Base-by-base conservation (phyloP, 768 basidiomycete species). In the Porphyrellus cyaneotinctus region DNA sequence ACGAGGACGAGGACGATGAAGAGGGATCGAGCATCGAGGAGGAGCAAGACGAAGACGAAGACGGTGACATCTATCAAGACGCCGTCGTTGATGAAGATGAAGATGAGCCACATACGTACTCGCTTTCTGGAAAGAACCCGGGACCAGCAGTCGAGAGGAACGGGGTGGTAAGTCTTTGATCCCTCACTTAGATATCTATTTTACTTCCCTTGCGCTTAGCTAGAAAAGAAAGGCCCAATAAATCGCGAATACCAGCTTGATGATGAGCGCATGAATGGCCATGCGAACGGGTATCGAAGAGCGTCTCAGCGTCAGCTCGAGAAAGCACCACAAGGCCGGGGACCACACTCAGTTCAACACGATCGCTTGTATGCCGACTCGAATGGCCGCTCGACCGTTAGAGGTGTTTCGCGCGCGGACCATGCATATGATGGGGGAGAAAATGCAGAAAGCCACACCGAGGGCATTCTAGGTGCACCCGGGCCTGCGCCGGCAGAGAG, bases 301-400 rank as follows among this genome's bases (percentile, higher is more conserved):
- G 72, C 76, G 22, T 85, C 80, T 62, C 74, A 77, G 59, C 80
- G 88, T 42, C 83, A 81, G 62, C 77, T 81, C 69, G 88, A 87
- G 65, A 88, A 88, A 70, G 84, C 87, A 11, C 84, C 87, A 0
- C 85, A 84, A 62, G 81, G 80, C 7, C 75, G 76, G 18, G 38
- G 56, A 11, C 77, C 75, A 12, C 76, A 70, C 52, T 32, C 49
- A 8, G 20, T 17, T 35, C 51, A 43, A 24, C 48, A 22, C 5
- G 23, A 20, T 36, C 51, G 28, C 26, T 46, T 49, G 5, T 48
- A 56, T 28, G 18, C 38, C 13, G 18, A 20, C 17, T 53, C 52
- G 43, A 64, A 59, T 42, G 52, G 53, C 9, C 28, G 4, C 20
- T 44, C 56, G 38, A 58, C 61, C 22, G 24, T 26, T 18, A 54